Conservation (phyloP, 2,329 filamentous ascomycete species). For the Colletotrichum somersetense region DNA sequence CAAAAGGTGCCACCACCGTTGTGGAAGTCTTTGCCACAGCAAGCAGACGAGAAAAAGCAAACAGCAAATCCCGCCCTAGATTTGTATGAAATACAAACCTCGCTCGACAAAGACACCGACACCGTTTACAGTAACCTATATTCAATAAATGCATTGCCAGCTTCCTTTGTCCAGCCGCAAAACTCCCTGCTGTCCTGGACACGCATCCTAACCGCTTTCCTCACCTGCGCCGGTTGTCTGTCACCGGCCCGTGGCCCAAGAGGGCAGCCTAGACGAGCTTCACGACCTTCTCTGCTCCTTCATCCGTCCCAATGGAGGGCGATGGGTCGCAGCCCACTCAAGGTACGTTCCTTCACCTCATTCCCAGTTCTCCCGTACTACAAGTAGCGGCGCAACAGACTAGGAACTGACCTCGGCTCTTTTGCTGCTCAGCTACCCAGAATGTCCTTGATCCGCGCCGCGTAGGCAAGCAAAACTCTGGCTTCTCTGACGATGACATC, state of each 20-base stretch:
- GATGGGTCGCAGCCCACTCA: slow-evolving; percentile 56
- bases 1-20: slow-evolving; percentile 7
- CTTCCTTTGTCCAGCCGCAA: slow-evolving; percentile 12
- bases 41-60: slow-evolving; percentile 30
- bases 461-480: slow-evolving; percentile 83
- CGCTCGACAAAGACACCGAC: slow-evolving; percentile 1
- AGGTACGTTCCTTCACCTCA: slow-evolving; percentile 48
- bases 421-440: slow-evolving; percentile 73
- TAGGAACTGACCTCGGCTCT: slow-evolving; percentile 39
- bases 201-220: not conserved
- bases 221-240: slow-evolving; percentile 20
- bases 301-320: slow-evolving; percentile 55
- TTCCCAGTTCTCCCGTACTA: not conserved
- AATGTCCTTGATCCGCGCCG: slow-evolving; percentile 84
- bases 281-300: slow-evolving; percentile 19
- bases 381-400: not conserved
- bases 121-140: slow-evolving; percentile 11
- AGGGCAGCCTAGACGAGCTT: slow-evolving; percentile 39
- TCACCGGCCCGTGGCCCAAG: slow-evolving; percentile 24
- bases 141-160: slow-evolving; percentile 38
- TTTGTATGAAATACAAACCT: slow-evolving; percentile 18
- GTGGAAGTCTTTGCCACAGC: slow-evolving; percentile 24
- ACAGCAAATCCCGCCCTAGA: slow-evolving; percentile 7
- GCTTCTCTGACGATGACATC: slow-evolving; percentile 84
- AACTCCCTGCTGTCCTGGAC: slow-evolving; percentile 1